Evolutionary conservation across 441 rosid species (phyloP).

Genomic region (Erysimum cheiri): DNA sequence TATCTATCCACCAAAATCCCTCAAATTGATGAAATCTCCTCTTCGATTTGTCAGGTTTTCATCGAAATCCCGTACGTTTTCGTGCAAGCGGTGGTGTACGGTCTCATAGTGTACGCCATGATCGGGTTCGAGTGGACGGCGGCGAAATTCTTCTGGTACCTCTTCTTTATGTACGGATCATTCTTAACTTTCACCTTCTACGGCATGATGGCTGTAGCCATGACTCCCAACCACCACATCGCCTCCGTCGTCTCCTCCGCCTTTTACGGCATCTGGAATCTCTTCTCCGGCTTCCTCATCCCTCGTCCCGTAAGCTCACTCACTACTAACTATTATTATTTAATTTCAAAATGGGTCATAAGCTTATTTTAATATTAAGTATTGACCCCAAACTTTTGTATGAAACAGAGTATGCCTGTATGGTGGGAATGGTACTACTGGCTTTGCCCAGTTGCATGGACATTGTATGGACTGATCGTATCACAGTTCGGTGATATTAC

Average conservation of each 20-base stretch:
- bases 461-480: slow-evolving; percentile 70
- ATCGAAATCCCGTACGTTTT: slow-evolving; percentile 71
- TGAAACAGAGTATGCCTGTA: slow-evolving; percentile 72
- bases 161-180: slow-evolving; percentile 70
- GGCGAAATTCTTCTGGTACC: slow-evolving; percentile 73
- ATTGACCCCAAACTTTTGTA: slow-evolving; percentile 9
- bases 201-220: slow-evolving; percentile 74
- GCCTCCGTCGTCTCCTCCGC: slow-evolving; percentile 60
- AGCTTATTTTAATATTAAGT: background rate
- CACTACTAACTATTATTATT: background rate
- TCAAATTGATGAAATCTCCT: background rate
- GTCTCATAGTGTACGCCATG: slow-evolving; percentile 67
- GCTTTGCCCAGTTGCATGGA: slow-evolving; percentile 74
- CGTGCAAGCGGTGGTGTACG: slow-evolving; percentile 56
- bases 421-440: slow-evolving; percentile 97
- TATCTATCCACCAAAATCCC: background rate
- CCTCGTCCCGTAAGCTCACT: slow-evolving; percentile 61
- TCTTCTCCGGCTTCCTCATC: slow-evolving; percentile 71
- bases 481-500: slow-evolving; percentile 78
- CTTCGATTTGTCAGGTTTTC: slow-evolving; percentile 57
- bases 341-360: background rate
- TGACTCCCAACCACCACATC: slow-evolving; percentile 72
- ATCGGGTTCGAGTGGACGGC: slow-evolving; percentile 69
- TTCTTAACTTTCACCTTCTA: slow-evolving; percentile 77
- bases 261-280: slow-evolving; percentile 70